Percentiles rank a stretch among this genome's conserved stretches.
Evolutionary conservation across 768 basidiomycete genomes (phyloP).

Genomic region (Panellus pusillus): DNA sequence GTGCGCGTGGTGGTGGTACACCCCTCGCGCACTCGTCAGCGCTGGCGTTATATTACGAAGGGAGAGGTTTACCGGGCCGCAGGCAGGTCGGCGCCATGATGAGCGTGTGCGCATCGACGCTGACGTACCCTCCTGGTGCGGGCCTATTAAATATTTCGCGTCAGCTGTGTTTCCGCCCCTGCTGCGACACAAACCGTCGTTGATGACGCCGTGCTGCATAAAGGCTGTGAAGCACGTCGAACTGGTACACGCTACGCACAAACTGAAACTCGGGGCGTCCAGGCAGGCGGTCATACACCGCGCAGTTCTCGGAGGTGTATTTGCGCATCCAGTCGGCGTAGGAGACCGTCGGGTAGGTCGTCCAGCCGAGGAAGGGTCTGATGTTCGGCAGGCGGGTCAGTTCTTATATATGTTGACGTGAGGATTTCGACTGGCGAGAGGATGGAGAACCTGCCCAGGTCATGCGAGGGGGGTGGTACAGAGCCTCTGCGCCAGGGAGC

Average conservation of each 20-base stretch:
- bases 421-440: background rate
- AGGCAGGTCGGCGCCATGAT: conserved; percentile 16
- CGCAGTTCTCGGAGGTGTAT: conserved; percentile 9
- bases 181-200: conserved; percentile 5
- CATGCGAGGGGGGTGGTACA: conserved; percentile 7
- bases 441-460: conserved; percentile 13
- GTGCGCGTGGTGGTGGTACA: conserved; percentile 13
- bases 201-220: conserved; percentile 18
- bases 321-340: conserved; percentile 12
- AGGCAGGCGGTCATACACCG: conserved; percentile 16
- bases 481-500: conserved; percentile 9
- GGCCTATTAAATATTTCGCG: conserved; percentile 2
- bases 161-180: background rate
- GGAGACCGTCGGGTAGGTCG: conserved; percentile 4
- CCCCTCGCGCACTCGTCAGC: background rate
- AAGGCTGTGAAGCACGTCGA: background rate
- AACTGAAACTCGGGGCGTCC: conserved; percentile 12
- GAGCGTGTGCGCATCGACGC: conserved; percentile 12
- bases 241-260: background rate
- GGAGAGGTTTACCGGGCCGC: conserved; percentile 8
- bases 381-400: conserved; percentile 14
- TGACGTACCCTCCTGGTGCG: conserved; percentile 16
- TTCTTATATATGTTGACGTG: conserved; percentile 1
- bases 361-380: conserved; percentile 16
- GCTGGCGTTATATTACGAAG: background rate